These are phyloP conservation scores for Globisporangium perplexum DNA, from an alignment of 352 stramenopile genomes.

Conservation along the genomic window DNA sequence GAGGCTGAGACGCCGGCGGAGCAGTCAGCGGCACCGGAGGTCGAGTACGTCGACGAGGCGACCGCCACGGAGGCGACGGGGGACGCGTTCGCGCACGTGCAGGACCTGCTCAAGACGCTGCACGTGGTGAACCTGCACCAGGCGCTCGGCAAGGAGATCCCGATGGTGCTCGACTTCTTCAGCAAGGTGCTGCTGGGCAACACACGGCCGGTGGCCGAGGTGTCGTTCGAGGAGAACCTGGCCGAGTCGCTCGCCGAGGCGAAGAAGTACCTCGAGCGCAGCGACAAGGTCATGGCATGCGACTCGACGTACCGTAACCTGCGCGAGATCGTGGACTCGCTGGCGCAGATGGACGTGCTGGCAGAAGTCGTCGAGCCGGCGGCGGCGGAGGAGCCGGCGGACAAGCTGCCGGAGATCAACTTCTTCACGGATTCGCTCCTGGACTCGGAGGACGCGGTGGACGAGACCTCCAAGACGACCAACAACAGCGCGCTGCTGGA, in stretches of 20 bases:
- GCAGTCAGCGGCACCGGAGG: not conserved
- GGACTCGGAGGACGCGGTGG: constrained; percentile 15
- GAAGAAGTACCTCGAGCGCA: constrained; percentile 59
- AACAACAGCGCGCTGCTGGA: constrained; percentile 5
- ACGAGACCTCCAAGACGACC: not conserved
- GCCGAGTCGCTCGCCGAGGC: constrained; percentile 72
- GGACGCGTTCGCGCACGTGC: constrained; percentile 45
- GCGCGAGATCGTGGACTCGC: constrained; percentile 48
- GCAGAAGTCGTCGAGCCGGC: constrained; percentile 14
- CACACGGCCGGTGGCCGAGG: constrained; percentile 64
- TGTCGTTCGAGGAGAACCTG: constrained; percentile 77
- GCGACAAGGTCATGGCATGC: constrained; percentile 69
- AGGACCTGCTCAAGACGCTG: constrained; percentile 69
- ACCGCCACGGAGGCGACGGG: constrained; percentile 8
- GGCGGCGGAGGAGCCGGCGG: constrained; percentile 26
- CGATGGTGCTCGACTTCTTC: constrained; percentile 82
- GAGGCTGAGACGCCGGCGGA: constrained; percentile 1
- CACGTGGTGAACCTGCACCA: constrained; percentile 78
- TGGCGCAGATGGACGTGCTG: constrained; percentile 21
- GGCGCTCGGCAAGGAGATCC: constrained; percentile 62
- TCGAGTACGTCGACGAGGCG: constrained; percentile 4
- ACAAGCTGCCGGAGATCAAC: constrained; percentile 69
- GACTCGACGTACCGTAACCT: constrained; percentile 65
- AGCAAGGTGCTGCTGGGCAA: constrained; percentile 79
- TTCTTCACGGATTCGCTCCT: constrained; percentile 83